These are phyloP conservation scores for Epichloe gansuensis DNA, from an alignment of 2,329 filamentous ascomycete species.

Conservation along the genomic window DNA sequence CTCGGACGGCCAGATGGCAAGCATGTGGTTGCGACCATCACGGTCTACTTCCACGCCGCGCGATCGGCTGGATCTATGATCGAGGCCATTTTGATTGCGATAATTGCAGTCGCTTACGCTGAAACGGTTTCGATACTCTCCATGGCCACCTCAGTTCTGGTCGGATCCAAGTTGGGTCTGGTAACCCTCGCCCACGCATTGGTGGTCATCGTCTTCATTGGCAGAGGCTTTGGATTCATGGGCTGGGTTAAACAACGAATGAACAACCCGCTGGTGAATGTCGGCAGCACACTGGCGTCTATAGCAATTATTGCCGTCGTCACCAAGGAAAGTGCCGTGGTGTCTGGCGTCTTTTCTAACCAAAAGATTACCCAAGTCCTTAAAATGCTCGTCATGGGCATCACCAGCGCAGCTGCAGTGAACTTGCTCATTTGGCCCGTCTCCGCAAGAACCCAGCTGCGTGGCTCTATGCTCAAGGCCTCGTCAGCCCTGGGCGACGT, in stretches of 20 bases:
- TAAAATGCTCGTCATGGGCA: slow-evolving; percentile 68
- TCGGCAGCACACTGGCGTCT: slow-evolving; percentile 69
- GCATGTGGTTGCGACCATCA: slow-evolving; percentile 79
- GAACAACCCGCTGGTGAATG: slow-evolving; percentile 63
- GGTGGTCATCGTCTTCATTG: slow-evolving; percentile 67
- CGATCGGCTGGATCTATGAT: slow-evolving; percentile 74
- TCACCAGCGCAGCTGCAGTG: slow-evolving; percentile 52
- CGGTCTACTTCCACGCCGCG: slow-evolving; percentile 82
- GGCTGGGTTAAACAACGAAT: slow-evolving; percentile 70
- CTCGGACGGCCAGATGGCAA: slow-evolving; percentile 79
- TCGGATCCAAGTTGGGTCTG: slow-evolving; percentile 50
- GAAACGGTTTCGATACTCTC: slow-evolving; percentile 58
- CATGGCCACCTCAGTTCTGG: slow-evolving; percentile 69
- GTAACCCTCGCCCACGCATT: slow-evolving; percentile 62
- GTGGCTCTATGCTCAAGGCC: slow-evolving; percentile 55
- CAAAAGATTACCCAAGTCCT: slow-evolving; percentile 38
- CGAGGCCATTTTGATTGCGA: slow-evolving; percentile 61
- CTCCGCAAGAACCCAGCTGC: slow-evolving; percentile 57
- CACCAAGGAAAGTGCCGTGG: slow-evolving; percentile 75
- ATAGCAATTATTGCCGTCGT: slow-evolving; percentile 74
- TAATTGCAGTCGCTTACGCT: slow-evolving; percentile 59
- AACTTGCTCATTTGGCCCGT: slow-evolving; percentile 64
- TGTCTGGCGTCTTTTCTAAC: slow-evolving; percentile 63
- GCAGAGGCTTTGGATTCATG: slow-evolving; percentile 68
- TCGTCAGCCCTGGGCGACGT: slow-evolving; percentile 66